These are phyloP conservation scores for Breynia disticha DNA, from an alignment of 441 rosid species.

Conservation along the genomic window DNA sequence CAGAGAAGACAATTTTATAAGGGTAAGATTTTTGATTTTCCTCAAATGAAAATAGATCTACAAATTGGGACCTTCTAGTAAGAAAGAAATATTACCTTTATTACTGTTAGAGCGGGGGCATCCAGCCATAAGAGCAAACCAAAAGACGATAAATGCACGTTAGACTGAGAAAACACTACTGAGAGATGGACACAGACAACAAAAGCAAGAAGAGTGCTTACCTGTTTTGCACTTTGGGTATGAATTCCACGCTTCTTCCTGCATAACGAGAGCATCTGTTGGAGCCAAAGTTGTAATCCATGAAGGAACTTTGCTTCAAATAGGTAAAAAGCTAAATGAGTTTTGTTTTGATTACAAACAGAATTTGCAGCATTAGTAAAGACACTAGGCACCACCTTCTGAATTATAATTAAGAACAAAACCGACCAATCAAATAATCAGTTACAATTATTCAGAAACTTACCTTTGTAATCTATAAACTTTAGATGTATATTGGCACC, in stretches of 20 bases:
- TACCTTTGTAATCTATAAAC: conserved; percentile 60
- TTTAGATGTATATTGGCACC: conserved; percentile 50
- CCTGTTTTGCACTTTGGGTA: conserved; percentile 69
- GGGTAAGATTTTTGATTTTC: no score
- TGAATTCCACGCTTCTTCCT: conserved; percentile 72
- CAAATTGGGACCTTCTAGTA: background rate
- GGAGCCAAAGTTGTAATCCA: conserved; percentile 62
- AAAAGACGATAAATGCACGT: conserved; percentile 19
- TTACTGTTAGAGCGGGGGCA: conserved; percentile 27
- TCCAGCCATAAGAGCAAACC: conserved; percentile 17
- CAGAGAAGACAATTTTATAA: conserved; percentile 7
- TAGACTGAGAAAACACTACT: background rate
- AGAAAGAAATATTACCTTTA: conserved; percentile 38
- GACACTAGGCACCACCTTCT: background rate
- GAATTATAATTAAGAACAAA: background rate
- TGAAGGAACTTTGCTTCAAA: conserved; percentile 58
- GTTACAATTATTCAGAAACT: background rate
- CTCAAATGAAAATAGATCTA: background rate
- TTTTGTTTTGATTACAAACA: background rate
- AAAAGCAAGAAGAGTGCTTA: conserved; percentile 6
- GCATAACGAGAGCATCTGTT: conserved; percentile 51
- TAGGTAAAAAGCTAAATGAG: background rate
- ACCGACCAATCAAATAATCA: background rate
- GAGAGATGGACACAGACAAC: background rate
- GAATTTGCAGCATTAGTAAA: background rate